Base-by-base conservation (phyloP, 352 stramenopile species). In the Phytopythium aichiense region DNA sequence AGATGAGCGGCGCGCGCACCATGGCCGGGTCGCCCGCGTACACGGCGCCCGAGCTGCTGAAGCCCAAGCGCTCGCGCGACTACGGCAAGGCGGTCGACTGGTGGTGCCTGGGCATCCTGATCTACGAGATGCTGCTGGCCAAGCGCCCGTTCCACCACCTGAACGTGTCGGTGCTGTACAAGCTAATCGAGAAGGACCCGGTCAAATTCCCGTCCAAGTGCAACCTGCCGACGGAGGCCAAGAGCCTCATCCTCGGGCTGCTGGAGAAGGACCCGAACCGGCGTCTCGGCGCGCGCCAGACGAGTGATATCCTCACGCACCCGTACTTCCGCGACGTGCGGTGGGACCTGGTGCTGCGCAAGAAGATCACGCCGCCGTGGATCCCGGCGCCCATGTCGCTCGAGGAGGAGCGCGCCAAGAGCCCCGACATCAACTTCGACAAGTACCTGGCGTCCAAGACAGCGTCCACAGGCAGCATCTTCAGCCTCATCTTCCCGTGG, bases 111-210 rank as follows among this genome's bases (percentile, higher is more conserved):
- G 91, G 91, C 35, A 96, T 97, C 49, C 64, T 97, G 38, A 71
- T 97, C 46, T 97, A 96, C 71, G 91, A 97, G 67, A 97, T 97
- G 91, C 61, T 96, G 57, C 77, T 95, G 56, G 91, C 90, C 7
- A 91, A 93, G 65, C 91, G 90, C 56, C 91, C 91, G 56, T 97
- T 97, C 73, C 92, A 97, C 70, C 87, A 95, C 53, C 51, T 90
- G 48, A 97, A 97, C 65, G 83, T 95, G 33, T 95, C 90, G 53
- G 83, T 93, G 54, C 72, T 97, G 51, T 97, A 97, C 73, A 90
- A 96, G 64, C 71, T 95, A 11, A 97, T 97, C 35, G 82, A 96
- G 63, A 91, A 94, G 63, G 83, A 92, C 55, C 74, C 82, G 0
- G 83, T 97, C 16, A 91, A 91, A 64, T 96, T 97, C 66, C 86